Base-by-base conservation (phyloP, 129 eudicot genomes). In the Sambucus nigra region DNA sequence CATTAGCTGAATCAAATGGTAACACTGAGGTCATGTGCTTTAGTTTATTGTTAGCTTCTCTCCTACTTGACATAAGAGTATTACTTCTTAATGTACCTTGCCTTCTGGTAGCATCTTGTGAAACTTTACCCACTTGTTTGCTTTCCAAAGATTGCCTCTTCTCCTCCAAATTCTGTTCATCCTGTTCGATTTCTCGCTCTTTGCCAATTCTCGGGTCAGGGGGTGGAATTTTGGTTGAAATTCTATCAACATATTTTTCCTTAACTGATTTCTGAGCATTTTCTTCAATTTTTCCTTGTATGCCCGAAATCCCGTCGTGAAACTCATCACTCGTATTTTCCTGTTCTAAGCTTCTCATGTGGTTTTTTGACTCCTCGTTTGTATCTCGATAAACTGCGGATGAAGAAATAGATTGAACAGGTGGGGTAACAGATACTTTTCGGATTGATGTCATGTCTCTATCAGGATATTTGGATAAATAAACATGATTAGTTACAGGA, bases 11-110 rank as follows among this genome's bases (percentile, higher is more conserved):
- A 24, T 44, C 69, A 13, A 21, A n/a, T 14, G 84, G 70, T 17
- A 78, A 51, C 63, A 76, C 93, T 10, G 95, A 89, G 41, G 73
- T 84, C 47, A 71, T 59, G 47, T 84, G 85, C 70, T 84, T 89
- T 44, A 81, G 66, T 59, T 75, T 77, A 59, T 69, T 71, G 69
- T 22, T 40, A n/a, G 68, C 42, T 51, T 13, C 75, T 63, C 75
- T 79, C 46, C 82, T 68, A 57, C n/a, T 69, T 26, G 78, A 66
- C 18, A 51, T 65, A 38, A 84, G 67, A 31, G 82, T 74, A 59
- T 69, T 63, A 65, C 87, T 83, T 56, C 86, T 72, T 72, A 76
- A 60, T 24, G 73, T 60, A 25, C 51, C 69, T 67, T 77, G 81
- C 39, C 64, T 73, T 52, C 77, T 75, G 27, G 69, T 66, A 44